Evolutionary conservation across 2,329 filamentous ascomycete species (phyloP).

Genomic region (Chalara sp.): DNA sequence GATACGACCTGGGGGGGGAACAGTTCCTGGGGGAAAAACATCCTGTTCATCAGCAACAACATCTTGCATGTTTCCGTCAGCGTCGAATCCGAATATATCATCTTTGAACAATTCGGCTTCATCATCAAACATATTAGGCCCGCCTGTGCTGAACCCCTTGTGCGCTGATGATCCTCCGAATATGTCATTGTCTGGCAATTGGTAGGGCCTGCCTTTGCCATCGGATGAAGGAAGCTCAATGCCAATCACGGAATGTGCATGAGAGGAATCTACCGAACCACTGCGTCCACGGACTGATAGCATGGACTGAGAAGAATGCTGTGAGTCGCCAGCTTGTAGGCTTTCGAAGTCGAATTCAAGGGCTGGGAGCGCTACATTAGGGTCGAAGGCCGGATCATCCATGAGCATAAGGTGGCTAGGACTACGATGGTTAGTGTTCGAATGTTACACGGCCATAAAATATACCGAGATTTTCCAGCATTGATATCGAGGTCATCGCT

Average conservation of each 20-base stretch:
- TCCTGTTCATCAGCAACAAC: constrained; percentile 24
- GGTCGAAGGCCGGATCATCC: constrained; percentile 78
- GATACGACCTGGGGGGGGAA: constrained; percentile 8
- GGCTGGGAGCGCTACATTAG: constrained; percentile 54
- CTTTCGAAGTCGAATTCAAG: constrained; percentile 47
- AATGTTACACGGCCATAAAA: constrained; percentile 1
- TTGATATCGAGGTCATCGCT: constrained; percentile 59
- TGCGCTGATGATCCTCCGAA: constrained; percentile 28
- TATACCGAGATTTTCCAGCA: constrained; percentile 66
- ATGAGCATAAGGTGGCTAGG: constrained; percentile 68
- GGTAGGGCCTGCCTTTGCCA: constrained; percentile 29
- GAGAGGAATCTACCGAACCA: constrained; percentile 14
- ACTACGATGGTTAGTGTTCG: constrained; percentile 35
- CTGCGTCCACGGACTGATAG: constrained; percentile 25
- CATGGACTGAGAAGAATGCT: constrained; percentile 24
- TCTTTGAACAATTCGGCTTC: constrained; percentile 22
- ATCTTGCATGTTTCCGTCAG: constrained; percentile 51
- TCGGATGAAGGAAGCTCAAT: constrained; percentile 43
- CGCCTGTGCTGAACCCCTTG: constrained; percentile 21
- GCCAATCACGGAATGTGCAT: constrained; percentile 30
- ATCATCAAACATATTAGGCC: constrained; percentile 27
- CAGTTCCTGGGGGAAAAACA: constrained; percentile 10
- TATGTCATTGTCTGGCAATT: constrained; percentile 19
- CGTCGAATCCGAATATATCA: constrained; percentile 50
- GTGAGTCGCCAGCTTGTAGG: constrained; percentile 27